Evolutionary conservation across 805 yeast species (phyloP).

Genomic region (Hanseniaspora lachancei): DNA sequence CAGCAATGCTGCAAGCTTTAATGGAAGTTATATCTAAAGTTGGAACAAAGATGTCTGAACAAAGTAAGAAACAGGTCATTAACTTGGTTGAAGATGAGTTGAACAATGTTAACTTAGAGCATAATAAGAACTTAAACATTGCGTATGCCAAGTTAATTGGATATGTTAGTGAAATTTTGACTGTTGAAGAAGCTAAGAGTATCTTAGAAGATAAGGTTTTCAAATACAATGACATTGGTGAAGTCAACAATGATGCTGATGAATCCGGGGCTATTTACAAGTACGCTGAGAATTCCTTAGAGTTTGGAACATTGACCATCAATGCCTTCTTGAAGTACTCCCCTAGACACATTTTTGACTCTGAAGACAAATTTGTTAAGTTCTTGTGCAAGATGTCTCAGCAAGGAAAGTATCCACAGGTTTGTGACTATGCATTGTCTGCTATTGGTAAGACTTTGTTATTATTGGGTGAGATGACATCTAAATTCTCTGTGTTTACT

Average conservation of each 20-base stretch:
- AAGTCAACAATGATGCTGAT: conserved; percentile 12
- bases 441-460: conserved; percentile 75
- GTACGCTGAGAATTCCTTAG: conserved; percentile 30
- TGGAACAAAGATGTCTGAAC: conserved; percentile 63
- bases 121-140: conserved; percentile 44
- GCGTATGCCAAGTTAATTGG: conserved; percentile 73
- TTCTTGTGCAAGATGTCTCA: conserved; percentile 37
- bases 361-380: conserved; percentile 37
- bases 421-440: conserved; percentile 61
- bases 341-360: conserved; percentile 46
- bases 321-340: conserved; percentile 72
- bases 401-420: conserved; percentile 31
- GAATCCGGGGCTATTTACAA: neutral
- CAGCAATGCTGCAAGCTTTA: conserved; percentile 75
- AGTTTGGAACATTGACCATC: conserved; percentile 56
- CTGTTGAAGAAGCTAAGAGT: conserved; percentile 47
- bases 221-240: conserved; percentile 31
- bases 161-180: conserved; percentile 54
- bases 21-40: conserved; percentile 70
- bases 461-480: conserved; percentile 32
- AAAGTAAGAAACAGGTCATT: conserved; percentile 55
- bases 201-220: conserved; percentile 51
- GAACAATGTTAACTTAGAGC: conserved; percentile 28
- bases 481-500: conserved; percentile 26
- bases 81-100: conserved; percentile 64